phyloP scores from a whole-genome alignment of 169 alveolate genomes.

The Amoebophrya sp. region DNA sequence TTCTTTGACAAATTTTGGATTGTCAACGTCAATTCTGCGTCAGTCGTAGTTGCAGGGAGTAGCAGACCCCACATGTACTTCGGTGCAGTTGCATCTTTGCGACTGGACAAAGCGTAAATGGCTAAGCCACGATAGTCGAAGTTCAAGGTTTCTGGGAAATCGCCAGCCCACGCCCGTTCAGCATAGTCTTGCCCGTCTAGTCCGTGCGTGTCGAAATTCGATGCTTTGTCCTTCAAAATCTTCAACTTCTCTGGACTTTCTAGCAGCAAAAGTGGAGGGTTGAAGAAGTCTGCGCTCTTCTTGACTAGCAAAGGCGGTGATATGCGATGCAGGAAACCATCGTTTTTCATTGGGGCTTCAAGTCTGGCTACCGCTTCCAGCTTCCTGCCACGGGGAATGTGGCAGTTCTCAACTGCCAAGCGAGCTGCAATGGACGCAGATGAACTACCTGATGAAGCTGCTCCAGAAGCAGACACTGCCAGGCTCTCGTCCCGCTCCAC shows the following conservation, averaged over 20 bases:
- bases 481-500: too few species aligned
- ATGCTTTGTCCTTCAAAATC: background rate
- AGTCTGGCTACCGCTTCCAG: background rate
- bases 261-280: background rate
- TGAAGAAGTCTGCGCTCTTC: background rate
- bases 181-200: background rate
- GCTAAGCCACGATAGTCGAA: background rate
- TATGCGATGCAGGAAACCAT: background rate
- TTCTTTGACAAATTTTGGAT: background rate
- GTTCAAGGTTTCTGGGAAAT: background rate
- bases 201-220: background rate
- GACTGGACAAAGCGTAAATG: background rate
- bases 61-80: background rate
- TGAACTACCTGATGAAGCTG: background rate
- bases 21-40: background rate
- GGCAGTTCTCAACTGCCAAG: background rate
- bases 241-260: background rate
- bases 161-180: background rate
- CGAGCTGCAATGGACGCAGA: background rate
- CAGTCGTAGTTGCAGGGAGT: background rate
- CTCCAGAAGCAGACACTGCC: too few species aligned
- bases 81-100: background rate
- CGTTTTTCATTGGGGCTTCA: background rate
- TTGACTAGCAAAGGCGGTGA: background rate
- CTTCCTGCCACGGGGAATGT: background rate